These are phyloP conservation scores for Russula ochroleuca DNA, from an alignment of 768 basidiomycete species.

Conservation along the genomic window DNA sequence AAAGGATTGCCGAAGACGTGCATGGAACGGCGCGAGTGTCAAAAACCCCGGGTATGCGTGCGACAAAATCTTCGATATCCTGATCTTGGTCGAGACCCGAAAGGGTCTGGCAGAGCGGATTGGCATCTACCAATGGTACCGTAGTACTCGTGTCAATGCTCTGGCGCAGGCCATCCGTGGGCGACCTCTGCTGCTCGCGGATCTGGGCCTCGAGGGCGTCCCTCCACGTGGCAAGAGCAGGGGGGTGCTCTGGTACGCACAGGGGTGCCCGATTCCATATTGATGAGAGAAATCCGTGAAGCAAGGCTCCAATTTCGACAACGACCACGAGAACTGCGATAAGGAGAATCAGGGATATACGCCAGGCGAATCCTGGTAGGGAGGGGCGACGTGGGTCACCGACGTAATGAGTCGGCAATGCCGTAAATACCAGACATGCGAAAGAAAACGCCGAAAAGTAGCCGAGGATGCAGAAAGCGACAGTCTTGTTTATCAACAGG, in stretches of 20 bases:
- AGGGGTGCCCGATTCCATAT: background rate
- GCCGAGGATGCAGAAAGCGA: slow-evolving; percentile 13
- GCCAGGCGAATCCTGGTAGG: background rate
- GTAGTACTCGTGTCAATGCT: background rate
- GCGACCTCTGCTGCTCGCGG: background rate
- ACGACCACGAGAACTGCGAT: background rate
- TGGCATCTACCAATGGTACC: background rate
- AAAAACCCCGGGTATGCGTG: background rate
- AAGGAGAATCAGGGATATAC: background rate
- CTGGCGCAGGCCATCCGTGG: background rate
- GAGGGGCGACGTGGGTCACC: background rate
- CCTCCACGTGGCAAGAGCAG: background rate
- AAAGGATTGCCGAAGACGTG: background rate
- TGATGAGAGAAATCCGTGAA: background rate
- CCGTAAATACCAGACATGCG: background rate
- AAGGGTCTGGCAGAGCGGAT: background rate
- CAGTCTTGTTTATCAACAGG: slow-evolving; percentile 4
- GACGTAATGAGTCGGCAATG: background rate
- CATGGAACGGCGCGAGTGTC: background rate
- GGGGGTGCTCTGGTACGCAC: background rate
- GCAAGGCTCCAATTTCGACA: background rate
- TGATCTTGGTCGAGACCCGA: slow-evolving; percentile 4
- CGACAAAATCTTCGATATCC: background rate
- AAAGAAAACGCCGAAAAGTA: slow-evolving; percentile 2
- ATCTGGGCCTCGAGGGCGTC: background rate